Evolutionary conservation across 805 yeast genomes (phyloP), one percentile per base, ranked within the genome.

Genomic region (Tetrapisispora fleetii): DNA sequence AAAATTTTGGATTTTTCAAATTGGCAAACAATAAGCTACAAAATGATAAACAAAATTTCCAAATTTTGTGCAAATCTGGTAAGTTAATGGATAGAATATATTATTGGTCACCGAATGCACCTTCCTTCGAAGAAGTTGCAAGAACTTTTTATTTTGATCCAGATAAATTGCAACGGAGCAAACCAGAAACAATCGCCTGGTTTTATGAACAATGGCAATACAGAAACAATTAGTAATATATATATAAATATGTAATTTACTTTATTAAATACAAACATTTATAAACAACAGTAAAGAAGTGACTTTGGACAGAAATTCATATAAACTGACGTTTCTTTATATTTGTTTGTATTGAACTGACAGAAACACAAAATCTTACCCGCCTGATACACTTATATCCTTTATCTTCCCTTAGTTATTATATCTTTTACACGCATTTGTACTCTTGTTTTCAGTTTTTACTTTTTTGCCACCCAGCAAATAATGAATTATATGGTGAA

Each of bases 191-290:
- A 13, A 38, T 45, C 32, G 5, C 40, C 7, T 27, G 47, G 33
- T 38, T 37, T 21, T 45, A 19, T 38, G 47, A 45, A 37, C 47
- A 37, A 24, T 45, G 47, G 47, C 47, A 45, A 30, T 38, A 30
- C 30, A 17, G 43, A 10, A 30, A 37, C 22, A 30, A 27, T 32
- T 45, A 19, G 30, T 14, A 14, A 11, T 10, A 36, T 13, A 4
- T n/a, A 5, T 17, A 17, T 36, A 36, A 13, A 9, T 16, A 36
- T n/a, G n/a, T n/a, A 36, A 4, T 9, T 17, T 36, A 10, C n/a
- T 36, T 21, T 19, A 27, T 19, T 37, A 28, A 38, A 38, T 21
- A 38, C 10, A 38, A 38, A 21, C 44, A 28, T 28, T 17, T 10
- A 39, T 39, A 24, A 16, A 39, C 19, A 39, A 21, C 24, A 22